Evolutionary conservation across 768 basidiomycete genomes (phyloP).

Genomic region (Pulveroboletus frians): DNA sequence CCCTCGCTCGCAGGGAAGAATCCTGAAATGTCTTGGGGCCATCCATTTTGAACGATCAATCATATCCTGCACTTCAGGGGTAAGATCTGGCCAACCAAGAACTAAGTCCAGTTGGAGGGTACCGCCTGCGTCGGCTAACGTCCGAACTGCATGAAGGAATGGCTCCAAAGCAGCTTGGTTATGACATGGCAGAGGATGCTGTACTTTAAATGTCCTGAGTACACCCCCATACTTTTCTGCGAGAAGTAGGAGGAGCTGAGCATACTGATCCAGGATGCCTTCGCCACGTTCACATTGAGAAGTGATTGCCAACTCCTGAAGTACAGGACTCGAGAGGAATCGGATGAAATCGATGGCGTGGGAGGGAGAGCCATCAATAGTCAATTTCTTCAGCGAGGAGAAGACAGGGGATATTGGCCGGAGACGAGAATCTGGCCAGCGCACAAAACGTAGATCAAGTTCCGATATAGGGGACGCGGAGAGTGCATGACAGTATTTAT

Average conservation of each 20-base stretch:
- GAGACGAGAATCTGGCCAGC: slow-evolving; percentile 20
- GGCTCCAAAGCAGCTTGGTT: slow-evolving; percentile 12
- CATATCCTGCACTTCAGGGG: slow-evolving; percentile 17
- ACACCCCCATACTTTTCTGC: slow-evolving; percentile 21
- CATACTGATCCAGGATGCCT: slow-evolving; percentile 9
- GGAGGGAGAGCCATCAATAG: slow-evolving; percentile 17
- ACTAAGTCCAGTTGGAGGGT: slow-evolving; percentile 15
- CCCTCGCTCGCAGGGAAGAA: slow-evolving; percentile 9
- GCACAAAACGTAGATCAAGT: slow-evolving; percentile 22
- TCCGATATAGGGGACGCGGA: slow-evolving; percentile 17
- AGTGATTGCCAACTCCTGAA: slow-evolving; percentile 15
- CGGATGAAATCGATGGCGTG: slow-evolving; percentile 21
- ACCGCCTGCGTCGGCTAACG: slow-evolving; percentile 11
- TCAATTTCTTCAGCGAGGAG: slow-evolving; percentile 18
- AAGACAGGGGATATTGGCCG: slow-evolving; percentile 18
- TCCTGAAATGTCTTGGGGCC: slow-evolving; percentile 10
- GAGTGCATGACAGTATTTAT: slow-evolving; percentile 21
- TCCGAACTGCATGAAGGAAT: slow-evolving; percentile 16
- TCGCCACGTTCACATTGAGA: slow-evolving; percentile 14
- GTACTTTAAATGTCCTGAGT: slow-evolving; percentile 16
- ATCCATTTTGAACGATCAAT: slow-evolving; percentile 20
- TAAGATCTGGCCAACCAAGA: slow-evolving; percentile 14
- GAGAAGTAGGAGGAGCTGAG: slow-evolving; percentile 16
- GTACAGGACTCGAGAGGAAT: slow-evolving; percentile 14
- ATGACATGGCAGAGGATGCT: slow-evolving; percentile 15